phyloP scores from a whole-genome alignment of 2,329 filamentous ascomycete genomes.

The Sclerotinia spermophila region DNA sequence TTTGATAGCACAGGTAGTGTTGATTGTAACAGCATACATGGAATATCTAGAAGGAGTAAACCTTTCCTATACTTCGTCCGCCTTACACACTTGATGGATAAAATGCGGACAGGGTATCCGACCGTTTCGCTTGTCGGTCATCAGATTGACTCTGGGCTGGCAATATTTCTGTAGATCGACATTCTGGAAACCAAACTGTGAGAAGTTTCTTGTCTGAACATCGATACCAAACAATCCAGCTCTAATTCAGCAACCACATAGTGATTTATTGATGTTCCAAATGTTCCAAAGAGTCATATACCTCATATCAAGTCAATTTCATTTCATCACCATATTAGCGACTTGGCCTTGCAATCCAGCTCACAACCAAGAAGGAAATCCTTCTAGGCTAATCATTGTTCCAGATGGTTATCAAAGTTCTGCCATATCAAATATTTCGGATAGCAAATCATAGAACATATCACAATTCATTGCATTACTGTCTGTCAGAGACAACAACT shows the following conservation, averaged over 20 bases:
- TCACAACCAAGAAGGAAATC: constrained; percentile 14
- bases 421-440: constrained; percentile 8
- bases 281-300: neutral
- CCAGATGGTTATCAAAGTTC: constrained; percentile 5
- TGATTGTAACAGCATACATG: neutral
- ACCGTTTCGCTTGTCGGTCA: neutral
- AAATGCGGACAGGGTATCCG: neutral
- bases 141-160: neutral
- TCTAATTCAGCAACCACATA: neutral
- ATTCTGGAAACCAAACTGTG: neutral
- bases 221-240: constrained; percentile 3
- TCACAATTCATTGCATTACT: constrained; percentile 4
- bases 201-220: neutral
- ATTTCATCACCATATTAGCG: neutral
- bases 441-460: neutral
- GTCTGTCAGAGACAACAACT: neutral
- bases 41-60: neutral
- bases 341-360: constrained; percentile 11
- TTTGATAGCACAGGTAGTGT: neutral
- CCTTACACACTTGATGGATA: neutral
- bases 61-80: neutral
- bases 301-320: neutral
- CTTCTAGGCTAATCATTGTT: neutral
- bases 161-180: neutral
- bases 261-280: neutral